phyloP scores from a whole-genome alignment of 345 rosid genomes.

The Odontarrhena argentea region DNA sequence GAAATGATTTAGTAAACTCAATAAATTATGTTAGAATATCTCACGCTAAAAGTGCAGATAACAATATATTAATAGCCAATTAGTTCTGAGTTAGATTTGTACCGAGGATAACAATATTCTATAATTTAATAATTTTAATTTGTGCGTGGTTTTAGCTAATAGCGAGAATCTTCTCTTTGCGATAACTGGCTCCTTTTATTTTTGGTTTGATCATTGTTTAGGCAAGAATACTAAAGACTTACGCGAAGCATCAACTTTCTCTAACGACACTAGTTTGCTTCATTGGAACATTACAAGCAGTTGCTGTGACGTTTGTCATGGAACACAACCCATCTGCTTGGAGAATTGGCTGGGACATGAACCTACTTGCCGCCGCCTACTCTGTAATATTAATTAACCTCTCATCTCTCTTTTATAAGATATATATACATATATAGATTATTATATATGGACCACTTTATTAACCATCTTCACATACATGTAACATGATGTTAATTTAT shows the following conservation, averaged over 20 bases:
- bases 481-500: no score
- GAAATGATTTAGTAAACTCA: neutral
- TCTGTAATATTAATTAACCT: conserved; percentile 47
- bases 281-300: conserved; percentile 63
- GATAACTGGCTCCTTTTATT: neutral
- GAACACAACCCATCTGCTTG: conserved; percentile 51
- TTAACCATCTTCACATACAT: neutral
- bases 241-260: conserved; percentile 68
- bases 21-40: no score
- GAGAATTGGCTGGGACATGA: conserved; percentile 61
- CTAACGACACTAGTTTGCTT: conserved; percentile 66
- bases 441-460: neutral
- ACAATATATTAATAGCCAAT: no score
- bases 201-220: conserved; percentile 27
- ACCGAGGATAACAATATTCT: neutral
- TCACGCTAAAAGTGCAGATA: no score
- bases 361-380: conserved; percentile 62
- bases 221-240: conserved; percentile 71
- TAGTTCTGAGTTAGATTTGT: no score
- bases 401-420: neutral
- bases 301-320: conserved; percentile 56
- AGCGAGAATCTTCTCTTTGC: conserved; percentile 4
- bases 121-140: neutral
- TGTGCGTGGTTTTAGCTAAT: neutral
- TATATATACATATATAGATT: conserved; percentile 41